Conservation (phyloP, 2,329 filamentous ascomycete genomes). For the Bisporella sp. region DNA sequence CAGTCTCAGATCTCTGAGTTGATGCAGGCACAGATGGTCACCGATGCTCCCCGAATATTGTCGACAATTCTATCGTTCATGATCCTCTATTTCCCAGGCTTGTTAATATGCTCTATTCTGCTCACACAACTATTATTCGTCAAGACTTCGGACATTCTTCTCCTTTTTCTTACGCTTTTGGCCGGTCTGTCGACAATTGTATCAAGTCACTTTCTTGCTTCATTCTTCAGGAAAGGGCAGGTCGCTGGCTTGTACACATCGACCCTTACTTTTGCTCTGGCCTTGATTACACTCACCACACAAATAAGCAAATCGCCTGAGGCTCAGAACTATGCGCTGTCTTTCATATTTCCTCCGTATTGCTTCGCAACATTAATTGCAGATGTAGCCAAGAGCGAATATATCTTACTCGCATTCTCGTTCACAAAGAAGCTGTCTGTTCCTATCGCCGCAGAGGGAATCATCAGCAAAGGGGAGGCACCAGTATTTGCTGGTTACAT, state of each 20-base stretch:
- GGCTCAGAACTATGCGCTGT: conserved; percentile 9
- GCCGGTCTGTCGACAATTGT: conserved; percentile 14
- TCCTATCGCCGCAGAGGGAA: not conserved
- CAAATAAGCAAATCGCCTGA: not conserved
- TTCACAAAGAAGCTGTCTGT: conserved; percentile 36
- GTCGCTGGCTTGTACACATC: conserved; percentile 57
- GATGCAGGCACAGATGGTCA: conserved; percentile 21
- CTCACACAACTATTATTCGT: conserved; percentile 19
- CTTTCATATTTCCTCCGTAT: conserved; percentile 17
- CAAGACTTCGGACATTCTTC: conserved; percentile 18
- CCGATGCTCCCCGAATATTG: conserved; percentile 16
- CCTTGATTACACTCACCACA: conserved; percentile 48
- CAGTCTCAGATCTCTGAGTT: conserved; percentile 19
- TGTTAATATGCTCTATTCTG: conserved; percentile 18
- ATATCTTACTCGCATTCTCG: conserved; percentile 31
- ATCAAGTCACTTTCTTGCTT: conserved; percentile 40
- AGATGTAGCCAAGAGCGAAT: conserved; percentile 19
- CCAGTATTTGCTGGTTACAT: conserved; percentile 39
- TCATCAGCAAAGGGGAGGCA: conserved; percentile 45
- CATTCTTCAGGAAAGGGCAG: conserved; percentile 57
- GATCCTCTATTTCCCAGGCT: conserved; percentile 18
- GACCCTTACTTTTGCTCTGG: conserved; percentile 50
- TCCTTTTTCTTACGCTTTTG: conserved; percentile 17
- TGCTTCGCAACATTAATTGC: conserved; percentile 18
- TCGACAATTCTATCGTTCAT: conserved; percentile 20